Evolutionary conservation across 495 filamentous ascomycete genomes (phyloP).

Genomic region (Glutinoglossum americanum): DNA sequence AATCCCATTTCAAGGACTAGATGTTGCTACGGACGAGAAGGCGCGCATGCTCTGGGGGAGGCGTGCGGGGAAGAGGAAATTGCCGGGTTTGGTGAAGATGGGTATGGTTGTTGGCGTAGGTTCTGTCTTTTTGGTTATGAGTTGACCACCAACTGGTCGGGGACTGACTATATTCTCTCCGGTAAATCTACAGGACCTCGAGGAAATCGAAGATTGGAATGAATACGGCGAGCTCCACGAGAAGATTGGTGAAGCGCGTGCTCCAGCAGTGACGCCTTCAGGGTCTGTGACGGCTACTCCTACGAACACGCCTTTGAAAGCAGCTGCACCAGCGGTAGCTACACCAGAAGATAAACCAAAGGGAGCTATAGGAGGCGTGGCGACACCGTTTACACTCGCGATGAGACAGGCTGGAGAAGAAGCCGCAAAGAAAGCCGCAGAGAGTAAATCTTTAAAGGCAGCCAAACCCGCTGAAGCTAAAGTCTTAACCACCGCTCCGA

Average conservation of each 20-base stretch:
- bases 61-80: slow-evolving; percentile 52
- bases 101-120: slow-evolving; percentile 71
- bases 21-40: slow-evolving; percentile 79
- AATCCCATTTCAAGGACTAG: slow-evolving; percentile 77
- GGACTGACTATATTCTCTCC: neutral
- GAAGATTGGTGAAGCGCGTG: slow-evolving; percentile 32
- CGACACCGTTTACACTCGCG: slow-evolving; percentile 24
- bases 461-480: neutral
- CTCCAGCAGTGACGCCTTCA: slow-evolving; percentile 28
- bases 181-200: slow-evolving; percentile 45
- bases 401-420: slow-evolving; percentile 45
- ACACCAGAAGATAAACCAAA: slow-evolving; percentile 10
- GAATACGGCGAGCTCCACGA: slow-evolving; percentile 90
- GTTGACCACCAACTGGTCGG: too few relatives aligned
- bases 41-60: slow-evolving; percentile 82
- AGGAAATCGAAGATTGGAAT: slow-evolving; percentile 96
- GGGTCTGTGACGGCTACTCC: slow-evolving; percentile 11
- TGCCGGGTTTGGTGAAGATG: slow-evolving; percentile 76
- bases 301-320: slow-evolving; percentile 11
- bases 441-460: neutral
- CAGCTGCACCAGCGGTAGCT: neutral
- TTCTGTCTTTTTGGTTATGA: neutral
- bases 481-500: neutral
- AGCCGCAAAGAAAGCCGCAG: slow-evolving; percentile 38
- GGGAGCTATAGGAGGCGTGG: slow-evolving; percentile 7